These are phyloP conservation scores for Dorcoceras hygrometricum DNA, from an alignment of 257 asterid species.

Conservation along the genomic window DNA sequence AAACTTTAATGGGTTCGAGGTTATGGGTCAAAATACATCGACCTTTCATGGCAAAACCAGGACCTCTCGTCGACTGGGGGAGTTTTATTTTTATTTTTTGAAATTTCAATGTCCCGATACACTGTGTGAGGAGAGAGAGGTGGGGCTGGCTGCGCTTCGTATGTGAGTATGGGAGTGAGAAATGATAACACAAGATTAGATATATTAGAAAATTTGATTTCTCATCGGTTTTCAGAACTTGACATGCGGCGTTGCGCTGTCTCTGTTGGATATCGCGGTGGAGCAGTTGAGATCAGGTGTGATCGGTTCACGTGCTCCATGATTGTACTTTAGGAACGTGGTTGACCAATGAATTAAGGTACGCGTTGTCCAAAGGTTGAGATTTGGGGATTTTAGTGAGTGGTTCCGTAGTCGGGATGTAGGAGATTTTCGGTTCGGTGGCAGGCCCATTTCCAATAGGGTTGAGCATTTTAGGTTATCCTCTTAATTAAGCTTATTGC, in stretches of 20 bases:
- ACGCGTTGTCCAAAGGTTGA: not conserved
- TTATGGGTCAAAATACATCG: not conserved
- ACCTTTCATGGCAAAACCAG: not conserved
- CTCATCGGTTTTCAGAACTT: not conserved
- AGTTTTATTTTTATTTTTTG: no score
- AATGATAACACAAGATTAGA: not conserved
- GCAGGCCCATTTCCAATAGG: not conserved
- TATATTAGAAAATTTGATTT: no score
- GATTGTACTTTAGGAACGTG: not conserved
- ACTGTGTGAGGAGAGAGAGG: not conserved
- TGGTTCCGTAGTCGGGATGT: not conserved
- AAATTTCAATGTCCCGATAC: not conserved
- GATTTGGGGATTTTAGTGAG: not conserved
- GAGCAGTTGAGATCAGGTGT: not conserved
- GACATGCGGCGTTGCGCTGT: not conserved
- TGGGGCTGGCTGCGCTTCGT: not conserved
- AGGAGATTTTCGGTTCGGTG: not conserved
- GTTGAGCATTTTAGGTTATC: not conserved
- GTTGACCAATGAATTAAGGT: not conserved
- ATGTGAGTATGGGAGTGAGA: not conserved
- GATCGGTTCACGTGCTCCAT: not conserved
- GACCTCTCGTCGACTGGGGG: not conserved
- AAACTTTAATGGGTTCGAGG: not conserved
- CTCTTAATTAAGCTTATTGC: no score
- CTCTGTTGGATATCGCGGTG: not conserved